Base-by-base conservation (phyloP, 306 rosid species). In the Prunus armeniaca region DNA sequence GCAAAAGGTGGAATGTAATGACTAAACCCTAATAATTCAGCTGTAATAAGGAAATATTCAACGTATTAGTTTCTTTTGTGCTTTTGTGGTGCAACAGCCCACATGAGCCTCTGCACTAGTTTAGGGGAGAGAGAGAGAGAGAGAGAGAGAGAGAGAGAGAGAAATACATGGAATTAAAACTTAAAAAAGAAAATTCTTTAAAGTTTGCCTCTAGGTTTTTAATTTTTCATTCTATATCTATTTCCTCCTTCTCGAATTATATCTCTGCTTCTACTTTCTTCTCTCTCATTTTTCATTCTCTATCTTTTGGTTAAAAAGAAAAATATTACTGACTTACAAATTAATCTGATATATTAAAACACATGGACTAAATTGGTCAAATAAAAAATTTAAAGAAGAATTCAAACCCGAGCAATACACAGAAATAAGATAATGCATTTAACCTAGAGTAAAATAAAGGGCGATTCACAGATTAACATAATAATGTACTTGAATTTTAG, bases 1-100 rank as follows among this genome's bases (percentile, higher is more conserved):
- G 76, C 74, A 70, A 69, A 89, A n/a, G 97, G 86, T 2, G 88
- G 89, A 49, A 92, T 92, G 43, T 32, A 84, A n/a, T 30, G 1
- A 2, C 71, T 68, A 32, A 91, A 91, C 22, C 97, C 96, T 76
- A 93, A 57, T 50, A 78, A 76, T 58, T 89, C 76, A 79, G 88
- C 93, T 93, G 89, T 25, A 69, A 69, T 28, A 3, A 49, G 2
- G 30, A 60, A 60, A 58, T 58, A 6, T 58, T 58, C 13, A 58
- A 22, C 65, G 24, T 9, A 12, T 58, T 58, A 58, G 34, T 13
- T 14, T 30, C 32, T 30, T 30, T 30, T 28, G 32, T 28, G 32
- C 32, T 28, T 28, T 28, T 28, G 32, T 28, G 32, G 32, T 28
- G 32, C 32, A 28, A 28, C 32, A 28, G 32, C 32, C 32, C 32